Evolutionary conservation across 148 eudicot genomes (phyloP).

Genomic region (Heliamphora exappendiculata): DNA sequence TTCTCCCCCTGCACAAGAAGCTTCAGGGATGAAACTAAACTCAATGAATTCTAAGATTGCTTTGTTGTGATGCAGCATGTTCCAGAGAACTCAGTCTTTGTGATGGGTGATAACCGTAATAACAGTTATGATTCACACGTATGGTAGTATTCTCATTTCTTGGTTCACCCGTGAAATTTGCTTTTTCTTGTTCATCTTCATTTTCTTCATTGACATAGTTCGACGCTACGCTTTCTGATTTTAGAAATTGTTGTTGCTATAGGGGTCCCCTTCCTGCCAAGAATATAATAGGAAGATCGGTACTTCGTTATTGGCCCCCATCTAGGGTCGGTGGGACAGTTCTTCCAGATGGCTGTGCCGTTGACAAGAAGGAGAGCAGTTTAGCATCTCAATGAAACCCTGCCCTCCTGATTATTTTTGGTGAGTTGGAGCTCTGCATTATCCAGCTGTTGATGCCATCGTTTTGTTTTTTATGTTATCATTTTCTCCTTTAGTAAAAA

Average conservation of each 20-base stretch:
- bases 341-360: constrained; percentile 60
- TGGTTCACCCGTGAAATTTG: not conserved
- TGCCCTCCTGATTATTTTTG: not conserved
- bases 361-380: constrained; percentile 45
- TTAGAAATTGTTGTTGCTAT: not conserved
- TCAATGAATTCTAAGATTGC: not conserved
- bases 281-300: constrained; percentile 83
- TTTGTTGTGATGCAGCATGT: constrained; percentile 49
- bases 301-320: constrained; percentile 90
- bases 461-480: not conserved
- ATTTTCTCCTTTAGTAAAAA: not conserved
- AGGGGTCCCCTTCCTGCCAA: constrained; percentile 95
- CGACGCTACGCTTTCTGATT: not conserved
- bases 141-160: constrained; percentile 35
- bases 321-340: constrained; percentile 73
- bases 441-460: not conserved
- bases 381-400: constrained; percentile 29
- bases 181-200: not conserved
- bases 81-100: constrained; percentile 81
- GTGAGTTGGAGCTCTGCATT: not conserved
- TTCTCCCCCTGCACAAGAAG: no score
- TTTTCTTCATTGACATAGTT: not conserved
- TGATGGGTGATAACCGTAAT: constrained; percentile 98
- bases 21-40: no score
- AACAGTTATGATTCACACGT: constrained; percentile 97